phyloP scores from a whole-genome alignment of 495 filamentous ascomycete genomes.

The Tuber umbilicatum region DNA sequence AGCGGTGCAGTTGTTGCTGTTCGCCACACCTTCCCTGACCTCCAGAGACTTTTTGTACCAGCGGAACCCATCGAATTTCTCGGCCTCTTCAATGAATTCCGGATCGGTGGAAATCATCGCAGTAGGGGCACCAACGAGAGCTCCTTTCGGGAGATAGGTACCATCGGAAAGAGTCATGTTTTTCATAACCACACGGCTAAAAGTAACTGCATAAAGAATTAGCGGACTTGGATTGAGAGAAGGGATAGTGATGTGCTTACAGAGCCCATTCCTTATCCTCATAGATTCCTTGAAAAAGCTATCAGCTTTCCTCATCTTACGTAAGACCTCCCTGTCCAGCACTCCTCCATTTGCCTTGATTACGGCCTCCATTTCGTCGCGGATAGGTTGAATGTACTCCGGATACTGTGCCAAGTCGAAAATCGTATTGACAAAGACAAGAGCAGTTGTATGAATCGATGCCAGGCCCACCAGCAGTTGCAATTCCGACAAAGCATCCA shows the following conservation, averaged over 20 bases:
- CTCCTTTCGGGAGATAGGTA: slow-evolving; percentile 44
- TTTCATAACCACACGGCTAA: slow-evolving; percentile 46
- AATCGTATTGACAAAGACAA: slow-evolving; percentile 39
- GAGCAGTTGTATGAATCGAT: slow-evolving; percentile 42
- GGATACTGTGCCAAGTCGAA: slow-evolving; percentile 50
- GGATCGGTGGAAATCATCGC: slow-evolving; percentile 15
- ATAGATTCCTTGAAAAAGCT: slow-evolving; percentile 53
- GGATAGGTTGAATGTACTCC: slow-evolving; percentile 47
- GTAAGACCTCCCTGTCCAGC: slow-evolving; percentile 44
- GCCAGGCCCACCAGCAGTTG: slow-evolving; percentile 42
- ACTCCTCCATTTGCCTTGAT: slow-evolving; percentile 43
- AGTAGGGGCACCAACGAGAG: slow-evolving; percentile 42
- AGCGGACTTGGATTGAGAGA: not conserved
- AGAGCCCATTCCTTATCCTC: slow-evolving; percentile 41
- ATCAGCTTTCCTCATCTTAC: slow-evolving; percentile 48
- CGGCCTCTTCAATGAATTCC: slow-evolving; percentile 37
- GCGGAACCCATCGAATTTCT: slow-evolving; percentile 52
- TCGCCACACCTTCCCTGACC: slow-evolving; percentile 40
- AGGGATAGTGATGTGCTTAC: slow-evolving; percentile 7
- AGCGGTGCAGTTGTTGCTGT: slow-evolving; percentile 46
- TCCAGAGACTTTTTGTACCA: slow-evolving; percentile 47
- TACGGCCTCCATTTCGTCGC: slow-evolving; percentile 50
- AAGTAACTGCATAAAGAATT: slow-evolving; percentile 38
- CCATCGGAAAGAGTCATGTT: slow-evolving; percentile 48
- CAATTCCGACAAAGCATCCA: slow-evolving; percentile 16